A percentile compares a stretch with the other conserved stretches of the same genome.
phyloP scores from a whole-genome alignment of 345 rosid genomes.

The Euclidium syriacum region DNA sequence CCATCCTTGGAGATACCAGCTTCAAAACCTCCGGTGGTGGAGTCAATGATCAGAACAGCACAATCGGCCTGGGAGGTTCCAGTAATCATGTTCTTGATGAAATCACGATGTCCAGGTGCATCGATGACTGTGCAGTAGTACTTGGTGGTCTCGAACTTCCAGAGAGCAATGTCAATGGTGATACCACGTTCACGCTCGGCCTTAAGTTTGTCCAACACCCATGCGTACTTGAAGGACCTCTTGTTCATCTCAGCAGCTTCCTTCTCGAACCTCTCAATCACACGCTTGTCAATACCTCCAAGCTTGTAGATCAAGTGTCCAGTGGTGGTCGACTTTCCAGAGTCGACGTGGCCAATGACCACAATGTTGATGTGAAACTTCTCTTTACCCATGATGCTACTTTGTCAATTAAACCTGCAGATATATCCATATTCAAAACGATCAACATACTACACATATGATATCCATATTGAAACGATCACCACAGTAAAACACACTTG shows the following conservation, averaged over 20 bases:
- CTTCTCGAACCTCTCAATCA: constrained; percentile 79
- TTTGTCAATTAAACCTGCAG: constrained; percentile 3
- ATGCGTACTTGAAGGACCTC: constrained; percentile 82
- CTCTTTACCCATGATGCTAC: constrained; percentile 63
- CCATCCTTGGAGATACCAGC: constrained; percentile 85
- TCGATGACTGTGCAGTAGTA: constrained; percentile 80
- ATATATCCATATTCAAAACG: not conserved
- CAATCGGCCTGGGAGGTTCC: constrained; percentile 87
- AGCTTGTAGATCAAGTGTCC: constrained; percentile 84
- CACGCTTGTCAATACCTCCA: constrained; percentile 88
- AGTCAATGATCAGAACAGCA: constrained; percentile 73
- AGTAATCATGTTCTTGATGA: constrained; percentile 81
- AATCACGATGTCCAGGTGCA: constrained; percentile 83
- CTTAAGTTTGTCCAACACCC: constrained; percentile 85
- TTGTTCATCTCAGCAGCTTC: constrained; percentile 95
- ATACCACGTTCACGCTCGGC: constrained; percentile 89
- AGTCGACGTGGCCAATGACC: constrained; percentile 81
- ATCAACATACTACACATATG: not conserved
- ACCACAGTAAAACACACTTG: not conserved
- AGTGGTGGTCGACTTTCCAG: constrained; percentile 74
- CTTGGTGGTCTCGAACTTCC: constrained; percentile 82
- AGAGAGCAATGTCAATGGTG: constrained; percentile 77
- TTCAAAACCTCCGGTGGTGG: constrained; percentile 82
- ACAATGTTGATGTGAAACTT: constrained; percentile 74
- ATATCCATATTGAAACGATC: not conserved